phyloP scores from a whole-genome alignment of 371 early-diverging fungal species.

The Circinella umbellata region DNA sequence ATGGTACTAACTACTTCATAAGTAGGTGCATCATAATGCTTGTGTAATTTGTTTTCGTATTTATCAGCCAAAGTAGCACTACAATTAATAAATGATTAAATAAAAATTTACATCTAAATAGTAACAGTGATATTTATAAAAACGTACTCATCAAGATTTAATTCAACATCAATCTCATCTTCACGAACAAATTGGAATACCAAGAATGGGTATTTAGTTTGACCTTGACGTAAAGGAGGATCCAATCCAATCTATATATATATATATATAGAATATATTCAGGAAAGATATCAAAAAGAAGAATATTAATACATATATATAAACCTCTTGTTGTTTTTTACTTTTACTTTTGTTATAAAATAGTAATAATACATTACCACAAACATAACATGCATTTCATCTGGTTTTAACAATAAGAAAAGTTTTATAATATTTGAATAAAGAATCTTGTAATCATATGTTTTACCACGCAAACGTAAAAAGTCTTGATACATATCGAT shows the following conservation, averaged over 20 bases:
- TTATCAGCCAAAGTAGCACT: slow-evolving; percentile 65
- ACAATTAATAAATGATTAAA: slow-evolving; percentile 3
- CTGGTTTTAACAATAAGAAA: slow-evolving; percentile 92
- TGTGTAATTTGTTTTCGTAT: slow-evolving; percentile 82
- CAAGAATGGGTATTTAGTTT: slow-evolving; percentile 97
- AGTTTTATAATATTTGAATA: slow-evolving; percentile 85
- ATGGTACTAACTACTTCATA: slow-evolving; percentile 90
- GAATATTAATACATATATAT: too few relatives aligned
- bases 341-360: too few relatives aligned
- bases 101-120: background rate
- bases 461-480: slow-evolving; percentile 95
- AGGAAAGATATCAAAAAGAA: slow-evolving; percentile 5
- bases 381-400: slow-evolving; percentile 90
- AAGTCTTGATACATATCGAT: slow-evolving; percentile 93
- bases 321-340: too few relatives aligned
- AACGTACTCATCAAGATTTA: slow-evolving; percentile 80
- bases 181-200: slow-evolving; percentile 95
- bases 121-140: background rate
- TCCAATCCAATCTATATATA: slow-evolving; percentile 81
- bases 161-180: slow-evolving; percentile 85
- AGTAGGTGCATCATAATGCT: slow-evolving; percentile 88
- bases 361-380: slow-evolving; percentile 50
- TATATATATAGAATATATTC: background rate
- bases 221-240: slow-evolving; percentile 98
- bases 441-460: slow-evolving; percentile 96